Conservation (phyloP, 257 asterid species). For the Salvia hispanica region DNA sequence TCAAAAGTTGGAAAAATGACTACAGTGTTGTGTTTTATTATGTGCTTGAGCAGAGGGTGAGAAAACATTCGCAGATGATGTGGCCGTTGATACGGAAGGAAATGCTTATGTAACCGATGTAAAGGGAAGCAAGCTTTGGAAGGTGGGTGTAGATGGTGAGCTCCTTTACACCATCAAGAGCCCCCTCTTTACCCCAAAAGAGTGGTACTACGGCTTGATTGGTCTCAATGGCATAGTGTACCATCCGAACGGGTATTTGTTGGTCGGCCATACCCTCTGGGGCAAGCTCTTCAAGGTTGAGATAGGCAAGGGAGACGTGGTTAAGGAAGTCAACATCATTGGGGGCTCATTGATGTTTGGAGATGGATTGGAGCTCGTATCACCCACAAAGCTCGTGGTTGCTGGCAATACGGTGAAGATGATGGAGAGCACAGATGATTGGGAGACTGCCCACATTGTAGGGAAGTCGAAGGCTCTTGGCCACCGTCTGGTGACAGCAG, state of each 20-base stretch:
- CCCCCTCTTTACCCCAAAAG: constrained; percentile 59
- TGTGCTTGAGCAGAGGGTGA: constrained; percentile 50
- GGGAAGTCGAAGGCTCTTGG: constrained; percentile 54
- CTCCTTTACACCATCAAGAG: constrained; percentile 49
- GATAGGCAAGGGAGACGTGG: constrained; percentile 44
- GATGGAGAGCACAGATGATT: constrained; percentile 75
- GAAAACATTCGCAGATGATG: constrained; percentile 76
- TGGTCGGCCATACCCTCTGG: constrained; percentile 66
- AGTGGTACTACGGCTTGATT: constrained; percentile 62
- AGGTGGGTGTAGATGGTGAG: constrained; percentile 64
- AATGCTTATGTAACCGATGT: constrained; percentile 74
- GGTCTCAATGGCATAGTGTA: constrained; percentile 79
- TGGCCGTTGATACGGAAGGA: constrained; percentile 76
- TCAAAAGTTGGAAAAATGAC: background rate
- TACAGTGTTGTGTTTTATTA: background rate
- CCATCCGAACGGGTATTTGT: constrained; percentile 88
- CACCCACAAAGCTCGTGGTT: constrained; percentile 69
- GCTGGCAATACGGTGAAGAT: constrained; percentile 71
- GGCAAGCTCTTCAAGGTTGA: constrained; percentile 76
- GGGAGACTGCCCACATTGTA: constrained; percentile 60
- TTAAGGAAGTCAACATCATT: constrained; percentile 47
- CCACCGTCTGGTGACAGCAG: constrained; percentile 74
- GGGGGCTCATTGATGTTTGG: constrained; percentile 64
- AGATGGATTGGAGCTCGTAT: constrained; percentile 75
- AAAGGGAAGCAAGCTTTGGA: constrained; percentile 73